Conservation (phyloP, 257 asterid species). For the Rauvolfia tetraphylla region DNA sequence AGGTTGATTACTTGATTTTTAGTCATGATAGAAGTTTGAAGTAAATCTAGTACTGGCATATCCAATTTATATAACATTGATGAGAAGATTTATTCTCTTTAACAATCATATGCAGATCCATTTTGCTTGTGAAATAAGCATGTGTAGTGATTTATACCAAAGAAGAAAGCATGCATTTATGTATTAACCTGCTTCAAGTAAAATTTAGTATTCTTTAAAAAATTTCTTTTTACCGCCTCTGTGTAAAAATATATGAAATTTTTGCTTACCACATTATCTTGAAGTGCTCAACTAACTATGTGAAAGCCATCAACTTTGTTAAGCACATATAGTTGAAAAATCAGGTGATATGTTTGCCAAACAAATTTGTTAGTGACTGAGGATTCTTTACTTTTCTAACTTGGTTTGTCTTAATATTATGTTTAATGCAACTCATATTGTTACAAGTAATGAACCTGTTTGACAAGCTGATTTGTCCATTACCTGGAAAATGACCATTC, state of each 20-base stretch:
- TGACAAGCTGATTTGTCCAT: slow-evolving; percentile 1
- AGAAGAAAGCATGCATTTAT: background rate
- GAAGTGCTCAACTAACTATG: background rate
- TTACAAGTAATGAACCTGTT: background rate
- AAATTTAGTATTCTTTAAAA: background rate
- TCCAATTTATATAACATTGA: background rate
- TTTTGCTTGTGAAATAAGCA: slow-evolving; percentile 1
- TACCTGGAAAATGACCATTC: background rate
- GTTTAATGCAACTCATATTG: background rate
- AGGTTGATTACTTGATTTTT: slow-evolving; percentile 46
- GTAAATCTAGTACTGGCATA: background rate
- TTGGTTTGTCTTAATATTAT: background rate
- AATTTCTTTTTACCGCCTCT: background rate
- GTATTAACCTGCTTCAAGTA: background rate
- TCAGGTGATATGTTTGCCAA: background rate
- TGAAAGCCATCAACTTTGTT: background rate
- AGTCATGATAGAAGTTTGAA: background rate
- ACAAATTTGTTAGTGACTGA: background rate
- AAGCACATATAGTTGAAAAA: background rate
- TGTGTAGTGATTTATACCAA: background rate
- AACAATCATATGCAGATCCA: background rate
- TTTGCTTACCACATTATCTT: background rate
- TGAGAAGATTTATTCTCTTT: background rate
- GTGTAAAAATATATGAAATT: too few species aligned
- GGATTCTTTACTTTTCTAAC: background rate